These are phyloP conservation scores for Leishmania braziliensis DNA, from an alignment of 208 protist species.

Conservation along the genomic window DNA sequence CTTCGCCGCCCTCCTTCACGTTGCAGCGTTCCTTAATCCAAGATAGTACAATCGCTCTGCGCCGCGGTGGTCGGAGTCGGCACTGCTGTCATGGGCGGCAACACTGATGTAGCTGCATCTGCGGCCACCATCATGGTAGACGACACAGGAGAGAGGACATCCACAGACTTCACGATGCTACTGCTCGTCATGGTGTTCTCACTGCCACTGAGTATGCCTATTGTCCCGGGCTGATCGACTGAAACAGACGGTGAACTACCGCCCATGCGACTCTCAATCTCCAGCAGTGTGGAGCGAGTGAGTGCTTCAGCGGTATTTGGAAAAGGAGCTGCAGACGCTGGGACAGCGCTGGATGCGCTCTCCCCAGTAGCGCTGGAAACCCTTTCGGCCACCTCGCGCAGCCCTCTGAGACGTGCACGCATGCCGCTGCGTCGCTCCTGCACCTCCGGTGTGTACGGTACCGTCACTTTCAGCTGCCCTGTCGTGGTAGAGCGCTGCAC, in stretches of 20 bases:
- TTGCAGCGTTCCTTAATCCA: too few species aligned
- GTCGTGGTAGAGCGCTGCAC: conserved; percentile 84
- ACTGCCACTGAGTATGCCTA: neutral
- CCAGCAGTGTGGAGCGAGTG: conserved; percentile 22
- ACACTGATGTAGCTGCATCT: neutral
- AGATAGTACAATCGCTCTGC: neutral
- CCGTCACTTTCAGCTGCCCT: conserved; percentile 81
- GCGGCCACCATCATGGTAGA: neutral
- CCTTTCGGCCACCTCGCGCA: conserved; percentile 5
- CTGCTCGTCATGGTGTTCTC: neutral
- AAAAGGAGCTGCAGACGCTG: neutral
- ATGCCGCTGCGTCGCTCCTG: conserved; percentile 31
- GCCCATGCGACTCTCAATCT: conserved; percentile 24
- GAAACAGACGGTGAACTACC: neutral
- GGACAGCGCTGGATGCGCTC: neutral
- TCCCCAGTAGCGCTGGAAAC: neutral
- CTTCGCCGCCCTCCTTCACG: neutral
- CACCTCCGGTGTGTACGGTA: conserved; percentile 67
- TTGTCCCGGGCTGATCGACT: neutral
- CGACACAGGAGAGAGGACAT: neutral
- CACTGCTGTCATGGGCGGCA: neutral
- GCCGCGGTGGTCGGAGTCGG: neutral
- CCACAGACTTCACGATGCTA: conserved; percentile 2
- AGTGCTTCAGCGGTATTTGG: neutral
- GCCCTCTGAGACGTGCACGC: conserved; percentile 6